Evolutionary conservation across 768 basidiomycete genomes (phyloP).

Genomic region (Dioszegia hungarica): DNA sequence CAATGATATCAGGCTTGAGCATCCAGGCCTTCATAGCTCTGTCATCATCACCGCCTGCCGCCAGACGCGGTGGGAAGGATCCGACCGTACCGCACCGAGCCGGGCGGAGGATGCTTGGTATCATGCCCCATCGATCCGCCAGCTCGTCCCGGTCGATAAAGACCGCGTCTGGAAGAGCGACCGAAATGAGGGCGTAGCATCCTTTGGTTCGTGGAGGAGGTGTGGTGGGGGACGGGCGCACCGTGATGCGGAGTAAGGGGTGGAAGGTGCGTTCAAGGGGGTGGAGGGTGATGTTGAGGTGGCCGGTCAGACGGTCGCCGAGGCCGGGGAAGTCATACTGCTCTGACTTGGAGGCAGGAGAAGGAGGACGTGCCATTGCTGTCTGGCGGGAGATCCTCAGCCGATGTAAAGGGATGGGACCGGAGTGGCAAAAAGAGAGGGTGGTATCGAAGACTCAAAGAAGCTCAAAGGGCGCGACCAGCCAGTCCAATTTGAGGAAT

Average conservation of each 20-base stretch:
- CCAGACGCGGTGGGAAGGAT: not conserved
- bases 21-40: not conserved
- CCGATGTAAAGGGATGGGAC: too few relatives aligned
- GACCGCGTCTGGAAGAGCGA: slow-evolving; percentile 21
- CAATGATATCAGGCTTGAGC: slow-evolving; percentile 7
- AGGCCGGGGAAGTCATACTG: not conserved
- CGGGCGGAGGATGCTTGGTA: not conserved
- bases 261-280: slow-evolving; percentile 12
- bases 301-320: not conserved
- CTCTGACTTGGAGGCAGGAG: too few relatives aligned
- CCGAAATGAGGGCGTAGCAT: slow-evolving; percentile 4
- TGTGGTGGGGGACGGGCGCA: not conserved
- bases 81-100: too few relatives aligned
- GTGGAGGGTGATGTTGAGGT: not conserved
- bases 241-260: slow-evolving; percentile 3
- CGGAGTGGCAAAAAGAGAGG: too few relatives aligned
- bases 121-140: not conserved
- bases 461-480: too few relatives aligned
- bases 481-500: too few relatives aligned
- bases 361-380: too few relatives aligned
- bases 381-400: too few relatives aligned
- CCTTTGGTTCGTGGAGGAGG: not conserved
- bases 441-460: too few relatives aligned
- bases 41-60: not conserved
- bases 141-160: slow-evolving; percentile 32